Conservation (phyloP, 2,329 filamentous ascomycete species). For the Fusarium miscanthi region DNA sequence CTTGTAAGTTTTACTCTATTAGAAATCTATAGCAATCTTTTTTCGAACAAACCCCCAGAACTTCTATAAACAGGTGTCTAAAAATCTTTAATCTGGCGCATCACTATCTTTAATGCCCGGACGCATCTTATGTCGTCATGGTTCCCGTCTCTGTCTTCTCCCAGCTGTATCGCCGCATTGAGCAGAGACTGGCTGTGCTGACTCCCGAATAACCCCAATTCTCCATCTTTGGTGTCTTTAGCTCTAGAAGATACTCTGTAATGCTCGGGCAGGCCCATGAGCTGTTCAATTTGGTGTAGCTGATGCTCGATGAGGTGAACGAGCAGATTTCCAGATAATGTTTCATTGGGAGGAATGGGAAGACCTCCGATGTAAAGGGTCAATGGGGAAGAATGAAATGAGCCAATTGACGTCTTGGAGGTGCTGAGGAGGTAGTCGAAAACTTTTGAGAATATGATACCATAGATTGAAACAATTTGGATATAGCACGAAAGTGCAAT, state of each 20-base stretch:
- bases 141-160: slow-evolving; percentile 14
- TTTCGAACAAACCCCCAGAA: neutral
- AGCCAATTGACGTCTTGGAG: neutral
- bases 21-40: neutral
- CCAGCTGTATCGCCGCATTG: neutral
- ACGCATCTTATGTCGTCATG: slow-evolving; percentile 13
- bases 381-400: neutral
- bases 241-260: slow-evolving; percentile 9
- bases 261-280: neutral
- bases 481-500: slow-evolving; percentile 16
- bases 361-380: neutral
- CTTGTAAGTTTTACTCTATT: neutral
- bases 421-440: neutral
- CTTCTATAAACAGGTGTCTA: neutral
- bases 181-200: slow-evolving; percentile 4
- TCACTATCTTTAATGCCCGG: slow-evolving; percentile 1
- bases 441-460: slow-evolving; percentile 8
- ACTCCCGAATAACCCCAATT: slow-evolving; percentile 2
- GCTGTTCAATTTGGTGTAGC: slow-evolving; percentile 12
- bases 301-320: slow-evolving; percentile 12
- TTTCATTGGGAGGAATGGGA: neutral
- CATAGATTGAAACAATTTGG: slow-evolving; percentile 17
- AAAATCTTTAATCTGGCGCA: slow-evolving; percentile 17
- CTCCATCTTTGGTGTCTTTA: slow-evolving; percentile 9
- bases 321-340: slow-evolving; percentile 5